phyloP scores from a whole-genome alignment of 306 rosid genomes.

The Morella rubra region DNA sequence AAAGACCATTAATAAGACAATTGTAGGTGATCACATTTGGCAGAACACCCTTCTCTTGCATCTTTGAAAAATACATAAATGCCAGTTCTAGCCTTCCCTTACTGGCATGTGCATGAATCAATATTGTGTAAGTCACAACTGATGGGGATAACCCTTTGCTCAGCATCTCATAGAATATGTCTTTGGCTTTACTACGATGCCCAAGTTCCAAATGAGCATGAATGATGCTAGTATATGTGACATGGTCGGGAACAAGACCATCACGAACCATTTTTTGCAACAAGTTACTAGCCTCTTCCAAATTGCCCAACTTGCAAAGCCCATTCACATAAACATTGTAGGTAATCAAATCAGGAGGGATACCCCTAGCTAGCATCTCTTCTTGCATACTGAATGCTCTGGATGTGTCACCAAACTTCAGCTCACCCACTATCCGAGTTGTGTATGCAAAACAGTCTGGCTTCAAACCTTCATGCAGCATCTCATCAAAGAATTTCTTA shows the following conservation, averaged over 20 bases:
- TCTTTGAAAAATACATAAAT: conserved; percentile 53
- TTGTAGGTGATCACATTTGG: conserved; percentile 87
- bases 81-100: conserved; percentile 60
- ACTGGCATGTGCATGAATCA: conserved; percentile 67
- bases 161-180: conserved; percentile 57
- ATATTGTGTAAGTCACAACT: conserved; percentile 72
- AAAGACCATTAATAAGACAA: conserved; percentile 72
- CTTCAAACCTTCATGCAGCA: conserved; percentile 55
- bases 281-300: conserved; percentile 49
- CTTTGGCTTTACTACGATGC: conserved; percentile 55
- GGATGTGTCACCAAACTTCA: conserved; percentile 60
- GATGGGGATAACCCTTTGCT: conserved; percentile 63
- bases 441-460: conserved; percentile 67
- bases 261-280: conserved; percentile 49
- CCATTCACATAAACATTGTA: conserved; percentile 68
- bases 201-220: conserved; percentile 59
- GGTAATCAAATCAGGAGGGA: conserved; percentile 64
- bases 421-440: conserved; percentile 64
- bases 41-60: conserved; percentile 58
- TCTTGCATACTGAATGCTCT: conserved; percentile 64
- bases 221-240: conserved; percentile 76
- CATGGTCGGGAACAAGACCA: conserved; percentile 65
- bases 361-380: conserved; percentile 67
- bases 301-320: conserved; percentile 52
- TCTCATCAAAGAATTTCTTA: conserved; percentile 63